Base-by-base conservation (phyloP, 495 filamentous ascomycete genomes). In the Daldinia loculata region DNA sequence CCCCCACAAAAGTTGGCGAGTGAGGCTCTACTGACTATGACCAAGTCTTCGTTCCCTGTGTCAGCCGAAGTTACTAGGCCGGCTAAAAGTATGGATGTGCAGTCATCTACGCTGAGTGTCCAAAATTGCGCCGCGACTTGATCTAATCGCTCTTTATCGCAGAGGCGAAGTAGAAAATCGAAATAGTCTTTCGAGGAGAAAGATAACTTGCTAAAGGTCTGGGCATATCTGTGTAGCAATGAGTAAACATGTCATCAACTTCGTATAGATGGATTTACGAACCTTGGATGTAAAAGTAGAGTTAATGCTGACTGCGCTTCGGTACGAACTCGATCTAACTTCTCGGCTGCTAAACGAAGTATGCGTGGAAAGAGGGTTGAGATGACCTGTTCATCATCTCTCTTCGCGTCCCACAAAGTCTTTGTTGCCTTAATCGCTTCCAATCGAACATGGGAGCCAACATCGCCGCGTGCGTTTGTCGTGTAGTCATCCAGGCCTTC, bases 51-150 rank as follows among this genome's bases (percentile, higher is more conserved):
- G 24, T 94, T 90, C 14, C 93, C 93, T 12, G 90, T 89, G 71
- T 93, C 92, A 29, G 93, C 92, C 19, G 93, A 95, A 2, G 89
- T 93, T 6, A 93, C 87, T 51, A 89, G 83, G n/a, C 95, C 95
- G 58, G 91, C 86, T 14, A 96, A 75, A 2, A 97, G 74, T 11
- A 78, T 77, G 5, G 79, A 79, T 68, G 79, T 79, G 78, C 80
- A 84, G 3, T 50, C 48, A n/a, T 73, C 76, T 29, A 56, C 29
- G 27, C 27, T 41, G 8, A 61, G 17, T 19, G 52, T 38, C 67
- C 62, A 63, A 17, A 17, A 14, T 19, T 70, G 64, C 3, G 67
- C 68, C n/a, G 64, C 56, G 3, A 43, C 43, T 2, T 72, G 63
- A 52, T 77, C 75, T 17, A 82, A 68, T 29, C 66, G 67, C 45